Conservation (phyloP, 257 asterid genomes). For the Ocimum tenuiflorum region DNA sequence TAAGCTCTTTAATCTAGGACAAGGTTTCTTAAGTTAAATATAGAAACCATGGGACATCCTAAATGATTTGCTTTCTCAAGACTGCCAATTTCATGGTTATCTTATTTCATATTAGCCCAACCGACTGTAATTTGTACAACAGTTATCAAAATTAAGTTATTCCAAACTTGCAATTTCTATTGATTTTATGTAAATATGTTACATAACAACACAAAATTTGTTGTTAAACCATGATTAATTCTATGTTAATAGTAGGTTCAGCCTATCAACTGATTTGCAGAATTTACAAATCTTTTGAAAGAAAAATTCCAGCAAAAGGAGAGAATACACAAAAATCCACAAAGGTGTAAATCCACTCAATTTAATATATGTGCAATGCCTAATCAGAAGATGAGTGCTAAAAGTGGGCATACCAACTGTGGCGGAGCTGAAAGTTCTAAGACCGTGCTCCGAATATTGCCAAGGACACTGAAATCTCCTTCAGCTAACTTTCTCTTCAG, state of each 20-base stretch:
- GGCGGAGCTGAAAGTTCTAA: constrained; percentile 84
- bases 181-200: too few relatives aligned
- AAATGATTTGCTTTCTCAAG: constrained; percentile 6
- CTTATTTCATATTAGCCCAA: too few relatives aligned
- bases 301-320: background rate
- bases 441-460: constrained; percentile 67
- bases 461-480: constrained; percentile 60
- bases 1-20: constrained; percentile 76
- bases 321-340: background rate
- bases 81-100: background rate
- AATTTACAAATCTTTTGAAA: background rate
- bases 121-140: too few relatives aligned
- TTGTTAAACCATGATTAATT: background rate
- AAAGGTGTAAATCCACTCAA: background rate
- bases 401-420: constrained; percentile 53
- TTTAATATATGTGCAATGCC: background rate
- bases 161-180: too few relatives aligned
- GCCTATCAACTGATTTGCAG: background rate
- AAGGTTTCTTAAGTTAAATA: constrained; percentile 19
- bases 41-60: background rate
- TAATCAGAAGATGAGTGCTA: background rate
- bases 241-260: background rate
- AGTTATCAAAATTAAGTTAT: too few relatives aligned
- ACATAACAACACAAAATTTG: background rate
- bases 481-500: constrained; percentile 44